Base-by-base conservation (phyloP, 805 yeast species). In the Sporopachydermia quercuum region DNA sequence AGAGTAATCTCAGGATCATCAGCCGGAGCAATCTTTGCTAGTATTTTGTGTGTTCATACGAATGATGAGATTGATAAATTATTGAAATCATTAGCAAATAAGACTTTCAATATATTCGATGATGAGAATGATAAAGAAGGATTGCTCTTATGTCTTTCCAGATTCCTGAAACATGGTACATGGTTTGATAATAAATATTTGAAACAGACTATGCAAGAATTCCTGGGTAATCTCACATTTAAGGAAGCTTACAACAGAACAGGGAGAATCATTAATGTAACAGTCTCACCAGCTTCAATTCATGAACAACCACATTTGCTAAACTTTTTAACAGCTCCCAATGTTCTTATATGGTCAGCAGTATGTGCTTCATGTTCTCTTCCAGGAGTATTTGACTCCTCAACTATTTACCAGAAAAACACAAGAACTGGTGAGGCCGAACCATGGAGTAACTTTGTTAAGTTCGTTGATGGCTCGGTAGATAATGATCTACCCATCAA, bases 391-490 rank as follows among this genome's bases (percentile, higher is more conserved):
- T 91, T 91, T 56, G 81, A 93, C 0, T 78, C 95, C 1, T 76
- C 86, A 13, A 76, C 87, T 2, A 74, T 91, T 35, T 78, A 78
- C 52, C 96, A 89, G 49, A 86, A 85, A 55, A 77, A 80, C 49
- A 74, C 80, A 1, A 65, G 65, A 41, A 82, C 94, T 0, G 82
- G 82, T 14, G 73, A 68, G 40, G 68, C 75, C 3, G 76, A 73
- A 42, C 85, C 85, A 49, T 91, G 97, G 97, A 72, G 75, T 40
- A 78, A 82, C 43, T 68, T 84, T 0, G 73, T 79, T 30, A 79
- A 81, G 49, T 91, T 81, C 58, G 87, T 91, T 19, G 99, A 91
- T 57, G 99, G 99, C 0, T 85, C 96, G 0, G 95, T 91, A 4
- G 93, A 89, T 52, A 83, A 84, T 46, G 99, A 91, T 56, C 61